Percentiles rank a stretch among this genome's conserved stretches.
Evolutionary conservation across 139 green algal genomes (phyloP).

Genomic region (Axilococcus clingmanii): DNA sequence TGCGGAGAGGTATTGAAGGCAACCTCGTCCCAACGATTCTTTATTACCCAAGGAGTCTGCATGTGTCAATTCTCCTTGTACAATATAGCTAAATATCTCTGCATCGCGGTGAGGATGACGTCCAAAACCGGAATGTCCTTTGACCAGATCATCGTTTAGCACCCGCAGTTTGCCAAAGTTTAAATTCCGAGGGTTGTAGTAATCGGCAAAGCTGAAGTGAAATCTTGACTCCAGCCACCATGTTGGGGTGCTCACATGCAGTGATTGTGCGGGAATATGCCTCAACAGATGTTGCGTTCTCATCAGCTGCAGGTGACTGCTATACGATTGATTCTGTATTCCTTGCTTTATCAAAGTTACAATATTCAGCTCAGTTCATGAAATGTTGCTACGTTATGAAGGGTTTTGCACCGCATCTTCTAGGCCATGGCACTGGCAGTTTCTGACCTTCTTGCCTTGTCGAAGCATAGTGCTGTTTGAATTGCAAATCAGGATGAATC

Average conservation of each 20-base stretch:
- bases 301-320: no score
- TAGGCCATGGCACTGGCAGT: no score
- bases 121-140: conserved; percentile 52
- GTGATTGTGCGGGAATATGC: not conserved
- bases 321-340: no score
- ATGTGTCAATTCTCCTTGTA: conserved; percentile 56
- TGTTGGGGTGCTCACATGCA: not conserved
- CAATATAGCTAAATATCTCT: conserved; percentile 67
- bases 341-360: no score
- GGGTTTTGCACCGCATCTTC: no score
- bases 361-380: no score
- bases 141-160: conserved; percentile 72
- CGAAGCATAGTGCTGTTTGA: no score
- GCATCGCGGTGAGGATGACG: conserved; percentile 25
- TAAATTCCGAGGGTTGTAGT: conserved; percentile 11
- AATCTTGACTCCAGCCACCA: conserved; percentile 66
- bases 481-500: no score
- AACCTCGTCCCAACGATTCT: conserved; percentile 25
- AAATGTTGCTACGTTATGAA: no score
- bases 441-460: no score
- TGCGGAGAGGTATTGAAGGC: conserved; percentile 66
- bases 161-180: conserved; percentile 55
- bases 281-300: no score
- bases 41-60: conserved; percentile 61
- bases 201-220: conserved; percentile 61